Evolutionary conservation across 2,329 filamentous ascomycete species (phyloP).

Genomic region (Fusarium solani-melongenae): DNA sequence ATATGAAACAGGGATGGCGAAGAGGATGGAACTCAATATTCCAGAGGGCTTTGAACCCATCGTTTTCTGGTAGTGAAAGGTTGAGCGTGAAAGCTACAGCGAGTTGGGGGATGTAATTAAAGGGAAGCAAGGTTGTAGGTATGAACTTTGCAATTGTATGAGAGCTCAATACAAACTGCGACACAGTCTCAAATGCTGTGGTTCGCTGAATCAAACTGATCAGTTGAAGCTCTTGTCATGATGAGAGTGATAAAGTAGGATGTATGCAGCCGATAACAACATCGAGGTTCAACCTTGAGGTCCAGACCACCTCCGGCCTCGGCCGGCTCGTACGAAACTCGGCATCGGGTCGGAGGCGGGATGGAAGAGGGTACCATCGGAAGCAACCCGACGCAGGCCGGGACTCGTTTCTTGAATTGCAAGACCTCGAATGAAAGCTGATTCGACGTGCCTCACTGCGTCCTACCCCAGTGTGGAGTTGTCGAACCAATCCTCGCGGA

Average conservation of each 20-base stretch:
- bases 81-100: not conserved
- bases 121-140: not conserved
- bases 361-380: constrained; percentile 16
- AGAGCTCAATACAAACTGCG: not conserved
- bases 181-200: not conserved
- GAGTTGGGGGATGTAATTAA: not conserved
- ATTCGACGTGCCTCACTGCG: not conserved
- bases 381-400: not conserved
- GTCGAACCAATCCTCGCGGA: constrained; percentile 34
- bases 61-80: constrained; percentile 44
- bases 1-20: not conserved
- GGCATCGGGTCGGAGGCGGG: not conserved
- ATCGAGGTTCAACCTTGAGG: not conserved
- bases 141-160: not conserved
- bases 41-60: constrained; percentile 41
- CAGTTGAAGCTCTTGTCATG: not conserved
- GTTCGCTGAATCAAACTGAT: not conserved
- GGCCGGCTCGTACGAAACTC: not conserved
- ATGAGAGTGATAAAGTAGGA: not conserved
- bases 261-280: not conserved
- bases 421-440: not conserved
- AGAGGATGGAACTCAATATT: not conserved
- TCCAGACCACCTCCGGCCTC: constrained; percentile 10
- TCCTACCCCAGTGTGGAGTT: constrained; percentile 6
- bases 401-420: not conserved